phyloP scores from a whole-genome alignment of 345 rosid species.

The Hevea brasiliensis region DNA sequence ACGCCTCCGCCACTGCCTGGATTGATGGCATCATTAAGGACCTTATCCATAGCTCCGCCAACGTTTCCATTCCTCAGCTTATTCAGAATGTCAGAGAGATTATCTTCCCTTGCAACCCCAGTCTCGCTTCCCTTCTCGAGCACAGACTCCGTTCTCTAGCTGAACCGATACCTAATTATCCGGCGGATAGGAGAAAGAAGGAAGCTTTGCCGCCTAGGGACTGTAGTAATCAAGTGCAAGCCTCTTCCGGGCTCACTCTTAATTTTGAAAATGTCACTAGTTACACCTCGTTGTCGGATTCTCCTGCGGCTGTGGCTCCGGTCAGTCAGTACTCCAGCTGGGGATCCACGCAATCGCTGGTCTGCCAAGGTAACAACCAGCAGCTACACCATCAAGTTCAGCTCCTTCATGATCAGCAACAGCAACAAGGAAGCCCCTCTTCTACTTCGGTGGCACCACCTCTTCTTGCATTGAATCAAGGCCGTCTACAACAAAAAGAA shows the following conservation, averaged over 20 bases:
- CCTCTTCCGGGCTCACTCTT: conserved; percentile 35
- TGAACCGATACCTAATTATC: conserved; percentile 36
- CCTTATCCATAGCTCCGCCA: conserved; percentile 66
- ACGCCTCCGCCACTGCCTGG: conserved; percentile 73
- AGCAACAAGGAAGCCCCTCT: conserved; percentile 21
- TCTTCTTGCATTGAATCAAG: conserved; percentile 33
- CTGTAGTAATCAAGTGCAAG: conserved; percentile 18
- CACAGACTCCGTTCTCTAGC: conserved; percentile 69
- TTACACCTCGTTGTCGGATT: conserved; percentile 22
- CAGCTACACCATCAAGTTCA: conserved; percentile 19
- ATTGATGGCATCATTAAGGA: conserved; percentile 86
- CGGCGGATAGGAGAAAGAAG: conserved; percentile 30
- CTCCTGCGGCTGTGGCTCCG: conserved; percentile 6
- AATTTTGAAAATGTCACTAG: conserved; percentile 31
- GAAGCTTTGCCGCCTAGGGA: conserved; percentile 29
- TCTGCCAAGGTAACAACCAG: conserved; percentile 20
- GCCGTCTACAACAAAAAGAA: conserved; percentile 28
- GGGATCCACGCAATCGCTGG: conserved; percentile 28
- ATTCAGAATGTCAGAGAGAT: conserved; percentile 94
- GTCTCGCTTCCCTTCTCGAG: conserved; percentile 82
- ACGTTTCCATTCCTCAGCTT: conserved; percentile 92
- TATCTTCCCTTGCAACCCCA: conserved; percentile 91
- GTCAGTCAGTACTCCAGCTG: conserved; percentile 28
- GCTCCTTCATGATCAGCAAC: conserved; percentile 13
- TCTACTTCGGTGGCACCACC: conserved; percentile 26